Evolutionary conservation across 2,329 filamentous ascomycete genomes (phyloP), one percentile per base, ranked within the genome.

Genomic region (Chalaropsis thielavioides): DNA sequence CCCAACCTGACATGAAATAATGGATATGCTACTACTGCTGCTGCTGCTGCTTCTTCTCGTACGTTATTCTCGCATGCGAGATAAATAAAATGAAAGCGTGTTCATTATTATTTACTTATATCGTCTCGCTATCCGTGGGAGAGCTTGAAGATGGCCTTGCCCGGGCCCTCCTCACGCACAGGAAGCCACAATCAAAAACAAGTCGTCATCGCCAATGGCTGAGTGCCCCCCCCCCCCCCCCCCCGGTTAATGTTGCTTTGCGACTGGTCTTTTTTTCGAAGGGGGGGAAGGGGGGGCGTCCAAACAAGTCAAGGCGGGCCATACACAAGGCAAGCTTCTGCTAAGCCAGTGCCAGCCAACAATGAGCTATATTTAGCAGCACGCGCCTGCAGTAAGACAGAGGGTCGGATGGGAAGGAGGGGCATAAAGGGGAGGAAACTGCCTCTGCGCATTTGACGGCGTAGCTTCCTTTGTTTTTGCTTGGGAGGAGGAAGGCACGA

Each of bases 141-240:
- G 40, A 2, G 2, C 8, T 15, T 15, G 40, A 1, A 41, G 15
- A 10, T 2, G 40, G 15, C 15, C 24, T 7, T 22, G 19, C 19
- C 22, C 15, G 4, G 11, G 19, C 8, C 7, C 13, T 4, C 15
- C 24, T 11, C 19, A 11, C 24, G 49, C 19, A 24, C 19, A 24
- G 19, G 46, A 15, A 24, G 31, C 31, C 31, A 31, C 54, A n/a
- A 31, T 13, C 40, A 7, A 35, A 19, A 6, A 2, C 22, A 56
- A n/a, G 51, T 56, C 51, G 51, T 56, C 51, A 56, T 56, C 51
- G 51, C 4, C 51, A 56, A 56, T 56, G 51, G 51, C 51, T 56
- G 51, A 56, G 51, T 19, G 15, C 6, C 5, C n/a, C 58, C n/a
- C n/a, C n/a, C n/a, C n/a, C n/a, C n/a, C n/a, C n/a, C n/a, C n/a